Conservation (phyloP, 2,329 filamentous ascomycete species). For the Fusarium sp. region DNA sequence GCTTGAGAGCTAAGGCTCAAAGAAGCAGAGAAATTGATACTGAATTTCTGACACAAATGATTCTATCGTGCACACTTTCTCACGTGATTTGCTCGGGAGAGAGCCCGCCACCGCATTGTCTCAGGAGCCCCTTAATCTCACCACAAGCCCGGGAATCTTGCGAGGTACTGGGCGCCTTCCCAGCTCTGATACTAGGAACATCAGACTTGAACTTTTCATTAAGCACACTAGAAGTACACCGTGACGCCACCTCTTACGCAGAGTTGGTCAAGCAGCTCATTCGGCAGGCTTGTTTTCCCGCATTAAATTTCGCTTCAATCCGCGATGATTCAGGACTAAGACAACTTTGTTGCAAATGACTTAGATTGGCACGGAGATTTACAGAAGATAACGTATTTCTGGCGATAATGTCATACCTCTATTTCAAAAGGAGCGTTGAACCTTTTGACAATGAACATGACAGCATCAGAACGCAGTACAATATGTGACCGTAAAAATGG, state of each 20-base stretch:
- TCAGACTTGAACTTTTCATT: neutral
- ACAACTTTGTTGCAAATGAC: neutral
- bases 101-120: neutral
- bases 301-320: too few relatives aligned
- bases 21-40: neutral
- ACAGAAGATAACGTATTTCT: neutral
- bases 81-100: neutral
- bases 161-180: too few relatives aligned
- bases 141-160: neutral
- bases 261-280: neutral
- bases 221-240: rapidly evolving
- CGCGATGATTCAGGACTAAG: too few relatives aligned
- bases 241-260: neutral
- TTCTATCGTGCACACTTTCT: too few relatives aligned
- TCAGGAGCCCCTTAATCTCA: neutral
- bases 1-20: neutral
- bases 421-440: neutral
- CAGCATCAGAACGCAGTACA: too few relatives aligned
- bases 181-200: neutral
- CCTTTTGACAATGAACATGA: neutral
- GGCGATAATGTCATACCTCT: neutral
- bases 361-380: neutral
- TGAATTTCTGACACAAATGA: neutral
- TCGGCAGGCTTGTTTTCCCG: neutral
- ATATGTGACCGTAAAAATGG: neutral